Evolutionary conservation across 257 asterid genomes (phyloP), one percentile per base, ranked within the genome.

Genomic region (Plantago elongata): DNA sequence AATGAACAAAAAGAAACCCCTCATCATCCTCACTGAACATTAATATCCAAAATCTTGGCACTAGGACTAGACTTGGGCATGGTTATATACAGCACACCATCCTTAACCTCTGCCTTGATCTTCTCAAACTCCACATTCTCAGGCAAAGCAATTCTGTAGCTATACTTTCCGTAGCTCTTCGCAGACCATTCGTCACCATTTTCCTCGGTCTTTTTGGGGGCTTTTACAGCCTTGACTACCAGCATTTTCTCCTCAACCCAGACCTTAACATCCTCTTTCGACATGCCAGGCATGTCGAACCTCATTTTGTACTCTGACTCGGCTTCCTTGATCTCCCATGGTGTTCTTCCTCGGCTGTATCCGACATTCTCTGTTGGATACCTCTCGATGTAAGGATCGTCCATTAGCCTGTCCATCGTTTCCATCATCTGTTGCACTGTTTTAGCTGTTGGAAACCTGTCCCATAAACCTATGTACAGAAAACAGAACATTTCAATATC

Each of bases 341-440:
- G 94, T 0, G 91, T 74, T 30, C 94, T 77, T 54, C 91, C 89
- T 44, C 84, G 57, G 68, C 72, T 66, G 79, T 75, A 77, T 4
- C 81, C 79, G 0, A 67, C 75, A 2, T 57, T 42, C 14, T 75
- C 85, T 0, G 72, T 5, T 0, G 76, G 48, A 14, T 75, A 74
- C 15, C 73, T 67, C 17, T 69, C 55, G 38, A 45, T 60, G 60
- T 77, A 79, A 13, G 91, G 94, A 47, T 81, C 94, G 13, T 85
- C 96, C 73, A 83, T 70, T 34, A 88, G 14, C 12, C 83, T 79
- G 6, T 88, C 91, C 96, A 87, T 87, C 29, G 94, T 81, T 5
- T 84, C 96, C 83, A 88, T 72, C 96, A 88, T 85, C 51, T 88
- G 91, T 46, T 88, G 89, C 68, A 88, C 81, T 55, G 96, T 88